These are phyloP conservation scores for Laguncularia racemosa DNA, from an alignment of 345 rosid species.

Conservation along the genomic window DNA sequence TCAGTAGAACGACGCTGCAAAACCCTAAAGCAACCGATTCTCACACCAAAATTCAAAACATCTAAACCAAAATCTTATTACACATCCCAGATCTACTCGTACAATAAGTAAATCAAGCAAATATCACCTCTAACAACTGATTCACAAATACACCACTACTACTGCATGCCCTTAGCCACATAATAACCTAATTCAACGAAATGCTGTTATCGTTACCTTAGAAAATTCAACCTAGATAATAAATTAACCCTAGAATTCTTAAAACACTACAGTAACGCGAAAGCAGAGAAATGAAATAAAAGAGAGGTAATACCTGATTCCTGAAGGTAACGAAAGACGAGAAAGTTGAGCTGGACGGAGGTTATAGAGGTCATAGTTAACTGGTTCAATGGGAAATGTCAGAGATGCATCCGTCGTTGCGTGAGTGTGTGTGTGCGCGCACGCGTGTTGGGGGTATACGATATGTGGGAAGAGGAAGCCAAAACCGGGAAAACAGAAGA, in stretches of 20 bases:
- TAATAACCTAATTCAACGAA: too few relatives aligned
- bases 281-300: background rate
- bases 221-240: too few relatives aligned
- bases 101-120: too few relatives aligned
- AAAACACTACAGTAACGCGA: background rate
- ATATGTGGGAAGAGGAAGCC: slow-evolving; percentile 1
- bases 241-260: slow-evolving; percentile 6
- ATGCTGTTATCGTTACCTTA: too few relatives aligned
- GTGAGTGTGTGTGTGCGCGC: background rate
- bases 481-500: too few relatives aligned
- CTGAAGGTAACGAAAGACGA: slow-evolving; percentile 88
- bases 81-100: too few relatives aligned
- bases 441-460: slow-evolving; percentile 9
- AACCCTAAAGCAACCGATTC: slow-evolving; percentile 3
- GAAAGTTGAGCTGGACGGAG: slow-evolving; percentile 80
- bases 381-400: background rate
- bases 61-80: too few relatives aligned
- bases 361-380: slow-evolving; percentile 57
- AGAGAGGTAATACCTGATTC: slow-evolving; percentile 56
- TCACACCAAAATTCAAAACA: background rate
- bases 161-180: too few relatives aligned
- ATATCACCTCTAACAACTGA: too few relatives aligned
- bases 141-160: too few relatives aligned
- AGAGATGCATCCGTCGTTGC: background rate
- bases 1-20: background rate